These are phyloP conservation scores for Starmerella gropengiesseri DNA, from an alignment of 805 yeast species.

Conservation along the genomic window DNA sequence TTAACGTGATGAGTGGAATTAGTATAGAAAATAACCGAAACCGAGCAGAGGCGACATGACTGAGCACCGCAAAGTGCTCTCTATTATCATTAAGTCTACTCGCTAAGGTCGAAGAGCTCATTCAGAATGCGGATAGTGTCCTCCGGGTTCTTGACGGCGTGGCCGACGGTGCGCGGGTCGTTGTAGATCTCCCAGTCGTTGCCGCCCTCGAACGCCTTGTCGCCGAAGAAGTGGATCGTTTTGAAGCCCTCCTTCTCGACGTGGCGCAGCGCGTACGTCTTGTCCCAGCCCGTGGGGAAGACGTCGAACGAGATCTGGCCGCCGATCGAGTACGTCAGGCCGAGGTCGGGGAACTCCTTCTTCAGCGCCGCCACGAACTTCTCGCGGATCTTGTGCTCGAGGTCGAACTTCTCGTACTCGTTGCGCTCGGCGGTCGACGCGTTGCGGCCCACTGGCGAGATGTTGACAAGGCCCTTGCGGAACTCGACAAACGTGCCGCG, in stretches of 20 bases:
- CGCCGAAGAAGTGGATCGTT: conserved; percentile 95
- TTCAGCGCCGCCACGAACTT: conserved; percentile 75
- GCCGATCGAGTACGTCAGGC: conserved; percentile 93
- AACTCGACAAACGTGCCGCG: conserved; percentile 98
- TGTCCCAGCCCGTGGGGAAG: conserved; percentile 99
- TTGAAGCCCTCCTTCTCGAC: conserved; percentile 75
- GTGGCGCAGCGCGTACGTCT: conserved; percentile 94
- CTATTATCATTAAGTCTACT: not conserved
- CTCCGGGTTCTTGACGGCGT: conserved; percentile 76
- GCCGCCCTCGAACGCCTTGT: conserved; percentile 92
- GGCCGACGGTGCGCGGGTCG: conserved; percentile 91
- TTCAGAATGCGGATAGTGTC: conserved; percentile 81
- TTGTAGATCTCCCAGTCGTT: conserved; percentile 94
- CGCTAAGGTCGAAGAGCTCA: conserved; percentile 47
- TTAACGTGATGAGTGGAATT: too few relatives aligned
- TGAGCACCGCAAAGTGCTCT: not conserved
- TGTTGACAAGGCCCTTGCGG: conserved; percentile 98
- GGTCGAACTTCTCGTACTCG: conserved; percentile 81
- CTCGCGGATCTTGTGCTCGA: conserved; percentile 68
- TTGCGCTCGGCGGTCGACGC: conserved; percentile 89
- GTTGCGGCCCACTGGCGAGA: conserved; percentile 97
- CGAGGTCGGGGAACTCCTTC: conserved; percentile 69
- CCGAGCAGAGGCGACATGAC: too few relatives aligned
- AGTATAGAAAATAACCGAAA: too few relatives aligned
- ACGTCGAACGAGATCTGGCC: conserved; percentile 99